These are phyloP conservation scores for Trifolium subterraneum DNA, from an alignment of 306 rosid species.

Conservation along the genomic window DNA sequence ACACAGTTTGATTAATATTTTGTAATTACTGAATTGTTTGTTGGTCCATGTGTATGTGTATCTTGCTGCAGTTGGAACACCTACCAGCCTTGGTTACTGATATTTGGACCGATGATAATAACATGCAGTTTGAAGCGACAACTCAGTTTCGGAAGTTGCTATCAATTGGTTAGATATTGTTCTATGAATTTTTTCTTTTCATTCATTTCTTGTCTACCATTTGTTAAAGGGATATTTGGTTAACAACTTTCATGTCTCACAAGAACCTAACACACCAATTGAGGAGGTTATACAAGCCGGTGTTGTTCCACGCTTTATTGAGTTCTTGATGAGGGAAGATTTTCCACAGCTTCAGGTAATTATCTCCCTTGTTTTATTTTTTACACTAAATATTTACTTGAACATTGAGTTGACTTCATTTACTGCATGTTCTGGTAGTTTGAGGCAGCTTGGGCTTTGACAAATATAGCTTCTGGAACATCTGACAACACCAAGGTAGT, in stretches of 20 bases:
- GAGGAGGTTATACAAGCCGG: conserved; percentile 94
- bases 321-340: conserved; percentile 83
- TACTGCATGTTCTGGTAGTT: conserved; percentile 64
- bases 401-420: conserved; percentile 7
- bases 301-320: conserved; percentile 90
- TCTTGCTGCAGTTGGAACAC: conserved; percentile 80
- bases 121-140: conserved; percentile 85
- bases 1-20: conserved; percentile 1
- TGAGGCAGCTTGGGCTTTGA: conserved; percentile 98
- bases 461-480: conserved; percentile 95
- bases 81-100: conserved; percentile 92
- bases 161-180: conserved; percentile 75
- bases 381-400: neutral
- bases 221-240: neutral
- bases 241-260: conserved; percentile 4
- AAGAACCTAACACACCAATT: conserved; percentile 92
- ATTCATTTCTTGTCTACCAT: neutral
- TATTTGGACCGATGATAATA: conserved; percentile 77
- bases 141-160: conserved; percentile 96
- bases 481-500: conserved; percentile 92
- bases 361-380: neutral
- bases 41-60: too few relatives aligned
- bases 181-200: conserved; percentile 1
- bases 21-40: too few relatives aligned
- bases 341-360: conserved; percentile 85